phyloP scores from a whole-genome alignment of 1,284 basidiomycete species.

The Trichosporon sp. region DNA sequence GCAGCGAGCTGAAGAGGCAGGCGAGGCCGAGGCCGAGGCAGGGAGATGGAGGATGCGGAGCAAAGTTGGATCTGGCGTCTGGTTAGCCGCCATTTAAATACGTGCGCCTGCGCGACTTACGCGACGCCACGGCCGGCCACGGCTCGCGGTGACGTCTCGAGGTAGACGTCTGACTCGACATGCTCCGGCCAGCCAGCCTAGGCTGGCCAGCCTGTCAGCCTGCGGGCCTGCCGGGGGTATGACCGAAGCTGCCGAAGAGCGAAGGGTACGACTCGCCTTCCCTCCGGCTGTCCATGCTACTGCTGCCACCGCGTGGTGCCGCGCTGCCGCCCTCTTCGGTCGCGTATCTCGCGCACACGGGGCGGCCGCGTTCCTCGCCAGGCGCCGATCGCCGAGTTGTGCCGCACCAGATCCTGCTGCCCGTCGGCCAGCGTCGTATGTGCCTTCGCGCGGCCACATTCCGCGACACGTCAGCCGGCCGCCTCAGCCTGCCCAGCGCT shows the following conservation, averaged over 20 bases:
- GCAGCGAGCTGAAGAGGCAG: too few species aligned
- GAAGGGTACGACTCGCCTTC: too few species aligned
- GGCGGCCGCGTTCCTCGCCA: background rate
- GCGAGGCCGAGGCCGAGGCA: background rate
- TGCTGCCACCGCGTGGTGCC: too few species aligned
- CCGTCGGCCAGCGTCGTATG: background rate
- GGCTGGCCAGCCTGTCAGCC: too few species aligned
- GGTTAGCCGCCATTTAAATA: background rate
- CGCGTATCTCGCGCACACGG: background rate
- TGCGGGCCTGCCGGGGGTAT: too few species aligned
- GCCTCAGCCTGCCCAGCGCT: background rate
- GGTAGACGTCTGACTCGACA: too few species aligned
- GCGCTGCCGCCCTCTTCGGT: background rate
- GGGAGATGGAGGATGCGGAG: background rate
- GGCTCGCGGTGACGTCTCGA: too few species aligned
- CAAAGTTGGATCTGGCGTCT: background rate
- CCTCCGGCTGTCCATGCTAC: too few species aligned
- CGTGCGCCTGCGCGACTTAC: background rate
- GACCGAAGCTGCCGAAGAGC: too few species aligned
- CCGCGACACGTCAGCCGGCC: background rate
- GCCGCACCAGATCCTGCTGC: background rate
- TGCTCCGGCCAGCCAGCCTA: too few species aligned
- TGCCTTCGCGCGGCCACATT: background rate
- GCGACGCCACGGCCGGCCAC: background rate
- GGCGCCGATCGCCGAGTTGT: background rate